Base-by-base conservation (phyloP, 495 filamentous ascomycete genomes). In the Penicillium angulare region DNA sequence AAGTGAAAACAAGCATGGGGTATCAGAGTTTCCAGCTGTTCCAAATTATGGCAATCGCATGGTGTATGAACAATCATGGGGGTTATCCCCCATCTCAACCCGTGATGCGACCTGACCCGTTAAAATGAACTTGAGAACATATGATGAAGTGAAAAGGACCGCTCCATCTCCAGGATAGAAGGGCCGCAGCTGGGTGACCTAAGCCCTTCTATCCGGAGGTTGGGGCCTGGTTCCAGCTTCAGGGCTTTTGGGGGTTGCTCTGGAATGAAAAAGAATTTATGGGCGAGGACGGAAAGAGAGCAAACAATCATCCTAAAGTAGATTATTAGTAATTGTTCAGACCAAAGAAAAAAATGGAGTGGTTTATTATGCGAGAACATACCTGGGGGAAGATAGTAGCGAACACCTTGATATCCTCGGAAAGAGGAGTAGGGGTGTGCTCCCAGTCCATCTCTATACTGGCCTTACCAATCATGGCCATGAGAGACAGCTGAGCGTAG, bases 371-470 rank as follows among this genome's bases (percentile, higher is more conserved):
- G 16, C 0, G n/a, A 35, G 18, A 39, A 72, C 86, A 70, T 77
- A 95, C 92, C 86, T 87, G 86, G 42, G 93, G 93, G 79, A 98
- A 98, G 50, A 98, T 93, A 20, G 90, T 96, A 8, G 95, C 93
- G 73, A 98, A 98, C 48, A 97, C 92, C 79, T 96, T 92, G 69
- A 98, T 97, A 65, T 95, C 85, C 73, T 98, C 95, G 0, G 89
- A 95, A 39, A 73, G 49, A 0, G 83, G 79, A 15, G 93, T 98
- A 12, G 86, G 64, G 60, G 87, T 80, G 69, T 98, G 93, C 69
- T 85, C 80, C 93, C 93, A 98, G 68, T 97, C 85, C 60, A 97
- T 77, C 57, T 84, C 77, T 66, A 96, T 77, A 59, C 89, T 88
- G n/a, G 95, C 89, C 78, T 95, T 97, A 43, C 91, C 92, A 63